phyloP scores from a whole-genome alignment of 2,329 filamentous ascomycete genomes.

The Fusarium luffae region DNA sequence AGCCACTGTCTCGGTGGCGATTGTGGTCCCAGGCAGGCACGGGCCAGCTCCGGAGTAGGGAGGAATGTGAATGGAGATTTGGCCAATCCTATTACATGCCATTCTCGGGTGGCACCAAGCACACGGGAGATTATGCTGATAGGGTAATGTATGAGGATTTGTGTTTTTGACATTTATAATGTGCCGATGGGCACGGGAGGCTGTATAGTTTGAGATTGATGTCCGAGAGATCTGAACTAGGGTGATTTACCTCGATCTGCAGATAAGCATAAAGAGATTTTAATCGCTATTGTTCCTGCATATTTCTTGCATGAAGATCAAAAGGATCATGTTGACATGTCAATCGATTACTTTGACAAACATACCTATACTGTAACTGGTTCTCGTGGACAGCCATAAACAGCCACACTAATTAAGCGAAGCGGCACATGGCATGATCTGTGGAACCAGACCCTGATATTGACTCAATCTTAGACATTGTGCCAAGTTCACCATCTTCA shows the following conservation, averaged over 20 bases:
- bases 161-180: no score
- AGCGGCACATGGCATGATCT: neutral
- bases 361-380: no score
- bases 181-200: fast-evolving
- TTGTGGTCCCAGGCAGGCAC: neutral
- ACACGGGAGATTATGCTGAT: neutral
- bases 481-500: neutral
- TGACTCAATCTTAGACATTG: neutral
- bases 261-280: neutral
- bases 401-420: neutral
- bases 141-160: neutral
- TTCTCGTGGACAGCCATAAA: neutral
- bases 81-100: slow-evolving; percentile 20
- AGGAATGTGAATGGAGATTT: slow-evolving; percentile 1
- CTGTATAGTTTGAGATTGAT: neutral
- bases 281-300: neutral
- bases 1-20: neutral
- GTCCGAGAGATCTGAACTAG: neutral
- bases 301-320: fast-evolving
- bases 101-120: neutral
- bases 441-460: neutral
- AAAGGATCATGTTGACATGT: neutral
- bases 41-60: neutral
- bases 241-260: neutral
- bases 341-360: no score